These are phyloP conservation scores for Balakata baccata DNA, from an alignment of 345 rosid genomes.

Conservation along the genomic window DNA sequence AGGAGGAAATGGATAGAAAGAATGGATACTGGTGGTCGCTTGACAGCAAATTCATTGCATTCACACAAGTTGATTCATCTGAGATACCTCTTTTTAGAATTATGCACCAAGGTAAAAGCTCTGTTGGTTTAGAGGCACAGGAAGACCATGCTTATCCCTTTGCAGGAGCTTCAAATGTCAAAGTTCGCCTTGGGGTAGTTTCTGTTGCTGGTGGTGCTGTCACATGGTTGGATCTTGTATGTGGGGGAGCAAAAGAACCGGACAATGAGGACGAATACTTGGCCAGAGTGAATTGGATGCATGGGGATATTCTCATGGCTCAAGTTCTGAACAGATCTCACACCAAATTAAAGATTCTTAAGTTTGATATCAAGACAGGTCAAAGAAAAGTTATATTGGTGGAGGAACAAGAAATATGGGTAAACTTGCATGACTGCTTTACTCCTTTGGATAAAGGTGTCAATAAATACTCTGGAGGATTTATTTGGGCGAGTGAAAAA, in stretches of 20 bases:
- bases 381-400: slow-evolving; percentile 52
- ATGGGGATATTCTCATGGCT: slow-evolving; percentile 56
- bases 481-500: slow-evolving; percentile 95
- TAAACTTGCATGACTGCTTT: slow-evolving; percentile 88
- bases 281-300: slow-evolving; percentile 89
- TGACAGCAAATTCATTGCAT: slow-evolving; percentile 82
- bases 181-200: slow-evolving; percentile 83
- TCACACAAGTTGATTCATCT: slow-evolving; percentile 76
- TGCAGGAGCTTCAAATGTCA: slow-evolving; percentile 86
- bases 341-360: slow-evolving; percentile 54
- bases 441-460: slow-evolving; percentile 68
- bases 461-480: slow-evolving; percentile 58
- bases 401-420: slow-evolving; percentile 71
- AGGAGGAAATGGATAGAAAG: slow-evolving; percentile 99
- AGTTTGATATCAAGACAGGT: slow-evolving; percentile 71
- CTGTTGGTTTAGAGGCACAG: slow-evolving; percentile 72
- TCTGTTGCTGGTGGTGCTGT: slow-evolving; percentile 64
- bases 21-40: slow-evolving; percentile 98
- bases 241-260: slow-evolving; percentile 56
- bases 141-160: slow-evolving; percentile 98
- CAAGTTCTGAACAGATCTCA: slow-evolving; percentile 88
- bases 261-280: slow-evolving; percentile 67
- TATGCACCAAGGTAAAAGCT: slow-evolving; percentile 90
- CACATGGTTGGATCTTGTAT: slow-evolving; percentile 78
- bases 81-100: slow-evolving; percentile 77